These are phyloP conservation scores for Amniculicola lignicola DNA, from an alignment of 495 filamentous ascomycete genomes.

Conservation along the genomic window DNA sequence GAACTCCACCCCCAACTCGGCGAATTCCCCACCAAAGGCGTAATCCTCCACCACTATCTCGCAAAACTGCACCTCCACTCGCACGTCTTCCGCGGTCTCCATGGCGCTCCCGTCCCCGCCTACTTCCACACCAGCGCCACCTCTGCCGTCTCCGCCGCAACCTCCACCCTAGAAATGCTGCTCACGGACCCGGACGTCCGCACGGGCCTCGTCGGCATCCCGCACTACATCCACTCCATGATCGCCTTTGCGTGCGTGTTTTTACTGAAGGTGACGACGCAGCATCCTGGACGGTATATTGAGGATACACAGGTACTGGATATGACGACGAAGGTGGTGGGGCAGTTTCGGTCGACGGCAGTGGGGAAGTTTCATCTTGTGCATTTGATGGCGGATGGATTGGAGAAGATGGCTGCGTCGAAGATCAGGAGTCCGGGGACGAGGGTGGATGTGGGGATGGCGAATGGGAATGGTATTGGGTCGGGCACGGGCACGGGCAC, in stretches of 20 bases:
- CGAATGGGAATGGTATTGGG: conserved; percentile 7
- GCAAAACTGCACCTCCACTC: conserved; percentile 49
- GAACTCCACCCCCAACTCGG: conserved; percentile 41
- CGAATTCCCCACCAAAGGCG: conserved; percentile 53
- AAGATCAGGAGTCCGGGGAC: conserved; percentile 13
- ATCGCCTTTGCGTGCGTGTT: conserved; percentile 58
- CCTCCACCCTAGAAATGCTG: conserved; percentile 49
- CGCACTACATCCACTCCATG: conserved; percentile 51
- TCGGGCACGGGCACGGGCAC: too few species aligned
- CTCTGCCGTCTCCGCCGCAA: conserved; percentile 46
- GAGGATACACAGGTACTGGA: conserved; percentile 22
- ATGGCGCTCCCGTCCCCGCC: conserved; percentile 37
- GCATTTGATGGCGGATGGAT: conserved; percentile 34
- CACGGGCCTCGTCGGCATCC: conserved; percentile 50
- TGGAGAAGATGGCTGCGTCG: conserved; percentile 28
- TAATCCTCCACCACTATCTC: conserved; percentile 54
- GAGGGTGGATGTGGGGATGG: not conserved
- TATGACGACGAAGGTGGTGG: conserved; percentile 25
- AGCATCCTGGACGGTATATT: conserved; percentile 35
- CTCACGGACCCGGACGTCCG: conserved; percentile 54
- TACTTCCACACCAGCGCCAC: conserved; percentile 42
- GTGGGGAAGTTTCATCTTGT: conserved; percentile 36
- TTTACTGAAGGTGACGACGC: conserved; percentile 49
- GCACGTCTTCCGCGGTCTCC: conserved; percentile 46
- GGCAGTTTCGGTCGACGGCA: conserved; percentile 28